These are phyloP conservation scores for Rhodotorula toruloides DNA, from an alignment of 768 basidiomycete genomes.

Conservation along the genomic window DNA sequence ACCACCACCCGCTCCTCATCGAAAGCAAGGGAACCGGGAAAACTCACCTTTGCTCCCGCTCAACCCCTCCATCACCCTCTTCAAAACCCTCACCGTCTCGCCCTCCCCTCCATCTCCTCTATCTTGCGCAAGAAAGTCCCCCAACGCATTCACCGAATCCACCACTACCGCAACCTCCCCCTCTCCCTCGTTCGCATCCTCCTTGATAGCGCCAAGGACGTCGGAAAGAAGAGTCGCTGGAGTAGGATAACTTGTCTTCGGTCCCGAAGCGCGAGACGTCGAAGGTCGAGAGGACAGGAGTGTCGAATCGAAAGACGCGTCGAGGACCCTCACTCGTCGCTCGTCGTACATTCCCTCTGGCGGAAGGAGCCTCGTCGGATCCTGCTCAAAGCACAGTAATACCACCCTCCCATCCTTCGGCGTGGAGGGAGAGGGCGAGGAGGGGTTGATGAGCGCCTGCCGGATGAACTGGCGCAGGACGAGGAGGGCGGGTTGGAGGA, in stretches of 20 bases:
- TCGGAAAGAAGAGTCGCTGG: not conserved
- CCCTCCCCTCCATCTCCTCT: not conserved
- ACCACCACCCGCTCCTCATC: not conserved
- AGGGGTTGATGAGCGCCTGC: not conserved
- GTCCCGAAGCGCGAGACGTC: not conserved
- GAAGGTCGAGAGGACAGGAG: not conserved
- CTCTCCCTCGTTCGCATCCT: not conserved
- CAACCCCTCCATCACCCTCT: not conserved
- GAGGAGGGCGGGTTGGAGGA: conserved; percentile 30
- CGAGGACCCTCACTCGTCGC: conserved; percentile 2
- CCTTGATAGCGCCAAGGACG: no score
- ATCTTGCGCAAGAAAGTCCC: no score
- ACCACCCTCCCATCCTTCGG: not conserved
- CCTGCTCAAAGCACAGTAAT: not conserved
- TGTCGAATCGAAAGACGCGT: conserved; percentile 2
- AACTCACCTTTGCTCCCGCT: conserved; percentile 6
- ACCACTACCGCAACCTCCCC: conserved; percentile 16
- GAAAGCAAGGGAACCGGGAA: not conserved
- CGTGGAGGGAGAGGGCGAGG: not conserved
- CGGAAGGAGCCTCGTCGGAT: not conserved
- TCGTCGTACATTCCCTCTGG: not conserved
- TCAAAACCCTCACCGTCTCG: conserved; percentile 2
- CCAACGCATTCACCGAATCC: conserved; percentile 19
- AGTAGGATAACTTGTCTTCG: not conserved
- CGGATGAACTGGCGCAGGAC: conserved; percentile 27